Conservation (phyloP, 306 rosid species). For the Lathyrus tuberosus region DNA sequence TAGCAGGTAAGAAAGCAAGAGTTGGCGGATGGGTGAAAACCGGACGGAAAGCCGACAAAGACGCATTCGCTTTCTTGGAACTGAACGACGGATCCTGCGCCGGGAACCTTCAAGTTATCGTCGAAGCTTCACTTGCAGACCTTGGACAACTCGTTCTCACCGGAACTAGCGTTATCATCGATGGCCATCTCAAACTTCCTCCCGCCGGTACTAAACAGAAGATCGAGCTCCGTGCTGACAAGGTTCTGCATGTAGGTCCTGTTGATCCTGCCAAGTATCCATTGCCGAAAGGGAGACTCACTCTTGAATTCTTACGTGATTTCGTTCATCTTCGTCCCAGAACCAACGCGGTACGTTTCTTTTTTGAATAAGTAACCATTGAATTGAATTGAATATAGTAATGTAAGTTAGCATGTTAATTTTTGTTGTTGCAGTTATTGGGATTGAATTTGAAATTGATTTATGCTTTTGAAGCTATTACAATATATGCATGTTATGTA, state of each 20-base stretch:
- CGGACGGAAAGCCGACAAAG: constrained; percentile 94
- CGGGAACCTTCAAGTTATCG: constrained; percentile 81
- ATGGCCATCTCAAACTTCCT: constrained; percentile 76
- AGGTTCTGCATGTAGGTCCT: constrained; percentile 74
- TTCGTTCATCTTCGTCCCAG: constrained; percentile 85
- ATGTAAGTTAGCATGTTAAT: background rate
- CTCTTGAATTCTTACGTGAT: constrained; percentile 82
- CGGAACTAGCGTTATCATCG: constrained; percentile 79
- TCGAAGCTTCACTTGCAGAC: constrained; percentile 71
- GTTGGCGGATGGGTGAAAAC: constrained; percentile 96
- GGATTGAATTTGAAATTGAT: background rate
- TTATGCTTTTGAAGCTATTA: constrained; percentile 9
- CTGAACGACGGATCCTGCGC: constrained; percentile 87
- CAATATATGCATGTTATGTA: constrained; percentile 9
- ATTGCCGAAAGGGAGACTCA: constrained; percentile 73
- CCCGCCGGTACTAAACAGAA: constrained; percentile 83
- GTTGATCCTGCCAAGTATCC: constrained; percentile 94
- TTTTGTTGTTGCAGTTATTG: background rate
- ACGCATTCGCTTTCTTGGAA: constrained; percentile 86
- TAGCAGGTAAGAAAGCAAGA: constrained; percentile 62
- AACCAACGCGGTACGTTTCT: constrained; percentile 70
- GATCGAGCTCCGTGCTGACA: constrained; percentile 78
- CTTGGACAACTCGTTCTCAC: constrained; percentile 79
- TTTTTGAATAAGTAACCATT: background rate
- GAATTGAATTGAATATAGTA: background rate